These are phyloP conservation scores for Eucalyptus paniculata DNA, from an alignment of 345 rosid species.

Conservation along the genomic window DNA sequence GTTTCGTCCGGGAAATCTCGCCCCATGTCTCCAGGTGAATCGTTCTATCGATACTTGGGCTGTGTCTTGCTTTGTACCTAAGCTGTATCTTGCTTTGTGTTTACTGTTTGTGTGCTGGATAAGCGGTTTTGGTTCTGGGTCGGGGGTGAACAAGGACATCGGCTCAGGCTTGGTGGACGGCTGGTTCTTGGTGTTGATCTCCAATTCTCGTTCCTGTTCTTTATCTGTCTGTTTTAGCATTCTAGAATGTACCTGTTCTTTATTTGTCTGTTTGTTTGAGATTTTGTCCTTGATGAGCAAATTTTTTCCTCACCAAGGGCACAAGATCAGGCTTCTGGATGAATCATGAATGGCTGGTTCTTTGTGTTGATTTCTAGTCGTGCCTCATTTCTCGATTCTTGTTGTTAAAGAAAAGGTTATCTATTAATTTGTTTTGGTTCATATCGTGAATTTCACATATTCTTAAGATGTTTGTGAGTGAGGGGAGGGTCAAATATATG, in stretches of 20 bases:
- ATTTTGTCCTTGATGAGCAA: not conserved
- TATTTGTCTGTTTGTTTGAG: not conserved
- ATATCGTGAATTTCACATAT: not conserved
- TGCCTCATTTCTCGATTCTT: not conserved
- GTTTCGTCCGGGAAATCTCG: slow-evolving; percentile 39
- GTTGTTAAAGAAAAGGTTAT: not conserved
- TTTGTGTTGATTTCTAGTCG: not conserved
- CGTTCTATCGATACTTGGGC: not conserved
- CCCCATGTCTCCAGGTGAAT: slow-evolving; percentile 28
- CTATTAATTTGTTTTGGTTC: not conserved
- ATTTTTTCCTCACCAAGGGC: not conserved
- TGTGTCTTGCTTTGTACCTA: not conserved
- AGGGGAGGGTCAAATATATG: not conserved
- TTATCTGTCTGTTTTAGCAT: not conserved
- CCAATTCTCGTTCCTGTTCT: not conserved
- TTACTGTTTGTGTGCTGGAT: not conserved
- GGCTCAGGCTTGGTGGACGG: not conserved
- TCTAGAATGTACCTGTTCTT: not conserved
- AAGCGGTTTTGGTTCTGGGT: not conserved
- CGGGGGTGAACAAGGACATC: not conserved
- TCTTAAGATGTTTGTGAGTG: not conserved
- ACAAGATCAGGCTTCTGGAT: not conserved
- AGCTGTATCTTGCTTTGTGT: not conserved
- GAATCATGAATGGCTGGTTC: not conserved
- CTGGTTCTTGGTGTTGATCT: not conserved